These are phyloP conservation scores for Rhizopogon hawkerae DNA, from an alignment of 1,284 basidiomycete species.

Conservation along the genomic window DNA sequence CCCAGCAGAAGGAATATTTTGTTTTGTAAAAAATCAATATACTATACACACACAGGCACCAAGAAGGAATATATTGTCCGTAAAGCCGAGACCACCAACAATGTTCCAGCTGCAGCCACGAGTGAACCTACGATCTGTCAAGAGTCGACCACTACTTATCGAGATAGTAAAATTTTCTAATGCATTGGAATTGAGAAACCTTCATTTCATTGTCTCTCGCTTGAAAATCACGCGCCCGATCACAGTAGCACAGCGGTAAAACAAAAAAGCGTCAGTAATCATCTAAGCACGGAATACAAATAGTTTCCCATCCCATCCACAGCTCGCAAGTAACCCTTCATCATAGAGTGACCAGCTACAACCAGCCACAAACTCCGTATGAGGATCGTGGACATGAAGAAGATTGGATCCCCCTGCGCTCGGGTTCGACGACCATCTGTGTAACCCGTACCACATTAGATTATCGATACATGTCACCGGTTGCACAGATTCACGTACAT, in stretches of 20 bases:
- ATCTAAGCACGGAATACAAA: constrained; percentile 61
- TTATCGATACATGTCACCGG: constrained; percentile 1
- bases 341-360: constrained; percentile 87
- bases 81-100: no score
- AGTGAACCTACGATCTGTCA: no score
- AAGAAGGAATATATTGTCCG: no score
- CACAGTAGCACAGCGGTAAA: background rate
- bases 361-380: constrained; percentile 94
- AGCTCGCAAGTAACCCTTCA: constrained; percentile 76
- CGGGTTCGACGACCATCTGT: constrained; percentile 59
- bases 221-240: background rate
- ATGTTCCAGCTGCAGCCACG: no score
- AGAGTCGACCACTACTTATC: no score
- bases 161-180: background rate
- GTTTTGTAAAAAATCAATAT: no score
- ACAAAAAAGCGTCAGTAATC: background rate
- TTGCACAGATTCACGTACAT: constrained; percentile 49
- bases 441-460: background rate
- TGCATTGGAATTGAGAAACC: background rate
- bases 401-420: constrained; percentile 46
- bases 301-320: constrained; percentile 83
- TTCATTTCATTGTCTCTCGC: no score
- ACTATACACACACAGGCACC: no score
- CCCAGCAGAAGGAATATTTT: no score
- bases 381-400: constrained; percentile 69